Percentiles rank a stretch among this genome's conserved stretches.
phyloP scores from a whole-genome alignment of 192 early-diverging fungal species.

The Dissophora globulifera region DNA sequence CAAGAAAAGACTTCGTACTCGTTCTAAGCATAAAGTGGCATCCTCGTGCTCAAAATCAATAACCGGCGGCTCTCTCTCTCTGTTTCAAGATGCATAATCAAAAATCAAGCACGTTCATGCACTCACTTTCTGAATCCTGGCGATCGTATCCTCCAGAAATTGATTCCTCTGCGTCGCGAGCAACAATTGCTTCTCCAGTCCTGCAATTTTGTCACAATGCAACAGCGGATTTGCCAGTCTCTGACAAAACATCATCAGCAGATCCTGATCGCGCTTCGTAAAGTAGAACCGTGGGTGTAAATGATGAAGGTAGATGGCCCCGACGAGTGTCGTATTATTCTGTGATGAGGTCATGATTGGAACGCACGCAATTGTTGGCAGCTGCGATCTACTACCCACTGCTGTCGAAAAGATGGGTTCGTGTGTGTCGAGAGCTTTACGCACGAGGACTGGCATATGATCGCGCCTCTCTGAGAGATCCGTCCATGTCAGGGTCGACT shows the following conservation, averaged over 20 bases:
- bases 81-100: too few species aligned
- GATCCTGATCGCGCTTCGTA: conserved; percentile 43
- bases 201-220: conserved; percentile 29
- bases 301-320: conserved; percentile 45
- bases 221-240: conserved; percentile 27
- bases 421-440: conserved; percentile 34
- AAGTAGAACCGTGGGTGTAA: conserved; percentile 51
- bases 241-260: conserved; percentile 46
- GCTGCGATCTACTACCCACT: conserved; percentile 44
- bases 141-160: conserved; percentile 38
- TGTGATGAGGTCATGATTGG: conserved; percentile 24
- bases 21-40: conserved; percentile 14
- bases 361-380: conserved; percentile 49
- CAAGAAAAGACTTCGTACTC: conserved; percentile 52
- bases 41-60: too few species aligned
- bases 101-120: neutral
- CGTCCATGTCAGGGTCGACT: conserved; percentile 37
- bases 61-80: too few species aligned
- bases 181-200: conserved; percentile 20
- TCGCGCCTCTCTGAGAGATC: conserved; percentile 44
- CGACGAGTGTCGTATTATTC: conserved; percentile 20
- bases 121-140: conserved; percentile 44
- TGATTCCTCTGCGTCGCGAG: conserved; percentile 34
- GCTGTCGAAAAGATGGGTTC: conserved; percentile 48
- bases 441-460: conserved; percentile 48